Conservation (phyloP, 371 early-diverging fungal species). For the Lichtheimia ornata region DNA sequence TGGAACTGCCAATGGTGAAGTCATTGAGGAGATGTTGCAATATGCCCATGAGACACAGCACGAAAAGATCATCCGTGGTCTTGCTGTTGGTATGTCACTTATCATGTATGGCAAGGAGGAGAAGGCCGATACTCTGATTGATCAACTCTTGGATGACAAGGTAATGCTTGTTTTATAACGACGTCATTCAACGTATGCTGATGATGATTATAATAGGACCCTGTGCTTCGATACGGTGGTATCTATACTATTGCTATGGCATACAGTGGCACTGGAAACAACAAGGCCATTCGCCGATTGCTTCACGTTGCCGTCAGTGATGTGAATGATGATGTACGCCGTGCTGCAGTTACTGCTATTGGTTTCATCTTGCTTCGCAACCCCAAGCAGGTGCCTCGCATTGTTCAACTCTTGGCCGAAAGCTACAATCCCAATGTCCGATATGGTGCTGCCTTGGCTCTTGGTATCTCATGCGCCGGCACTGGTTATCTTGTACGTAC, state of each 20-base stretch:
- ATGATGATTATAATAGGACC: constrained; percentile 54
- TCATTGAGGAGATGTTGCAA: constrained; percentile 92
- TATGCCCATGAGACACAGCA: constrained; percentile 97
- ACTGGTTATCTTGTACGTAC: constrained; percentile 75
- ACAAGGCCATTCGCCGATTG: constrained; percentile 90
- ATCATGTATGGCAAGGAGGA: constrained; percentile 96
- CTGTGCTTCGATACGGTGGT: constrained; percentile 94
- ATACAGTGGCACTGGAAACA: constrained; percentile 96
- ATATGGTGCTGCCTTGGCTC: constrained; percentile 94
- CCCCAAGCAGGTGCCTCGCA: constrained; percentile 92
- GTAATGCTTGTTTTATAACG: constrained; percentile 15
- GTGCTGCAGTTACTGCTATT: constrained; percentile 96
- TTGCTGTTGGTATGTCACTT: constrained; percentile 91
- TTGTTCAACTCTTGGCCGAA: constrained; percentile 96
- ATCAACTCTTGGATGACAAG: constrained; percentile 83
- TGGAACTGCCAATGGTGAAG: constrained; percentile 83
- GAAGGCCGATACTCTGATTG: constrained; percentile 87
- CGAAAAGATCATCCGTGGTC: constrained; percentile 96
- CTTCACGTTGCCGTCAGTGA: constrained; percentile 98
- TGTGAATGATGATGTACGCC: constrained; percentile 98
- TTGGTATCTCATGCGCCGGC: constrained; percentile 98
- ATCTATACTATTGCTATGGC: constrained; percentile 97
- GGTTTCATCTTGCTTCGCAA: constrained; percentile 94
- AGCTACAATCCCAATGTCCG: constrained; percentile 99
- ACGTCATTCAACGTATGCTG: not conserved